These are phyloP conservation scores for Candolleomyces efflorescens DNA, from an alignment of 768 basidiomycete species.

Conservation along the genomic window DNA sequence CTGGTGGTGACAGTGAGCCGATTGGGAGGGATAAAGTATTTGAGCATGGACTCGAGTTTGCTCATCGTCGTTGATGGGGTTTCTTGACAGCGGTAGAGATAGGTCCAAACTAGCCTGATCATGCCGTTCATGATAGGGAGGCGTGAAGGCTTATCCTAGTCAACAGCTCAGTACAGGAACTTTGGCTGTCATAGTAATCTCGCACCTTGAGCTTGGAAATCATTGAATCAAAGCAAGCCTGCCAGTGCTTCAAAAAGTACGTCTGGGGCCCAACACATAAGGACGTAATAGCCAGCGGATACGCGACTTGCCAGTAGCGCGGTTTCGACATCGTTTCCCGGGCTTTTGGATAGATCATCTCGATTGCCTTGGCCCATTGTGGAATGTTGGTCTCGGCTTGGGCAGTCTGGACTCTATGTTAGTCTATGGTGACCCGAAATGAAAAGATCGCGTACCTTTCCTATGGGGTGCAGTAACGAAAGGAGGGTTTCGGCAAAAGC, in stretches of 20 bases:
- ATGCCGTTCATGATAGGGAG: slow-evolving; percentile 75
- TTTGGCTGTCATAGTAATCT: background rate
- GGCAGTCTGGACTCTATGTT: slow-evolving; percentile 55
- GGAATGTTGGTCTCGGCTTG: slow-evolving; percentile 97
- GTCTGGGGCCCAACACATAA: slow-evolving; percentile 86
- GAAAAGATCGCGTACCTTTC: slow-evolving; percentile 51
- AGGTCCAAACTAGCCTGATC: slow-evolving; percentile 86
- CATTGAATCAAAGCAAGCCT: slow-evolving; percentile 64
- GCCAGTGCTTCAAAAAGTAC: slow-evolving; percentile 83
- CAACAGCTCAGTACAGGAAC: slow-evolving; percentile 3
- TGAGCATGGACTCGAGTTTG: slow-evolving; percentile 71
- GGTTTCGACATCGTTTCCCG: slow-evolving; percentile 84
- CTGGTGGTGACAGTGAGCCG: slow-evolving; percentile 54
- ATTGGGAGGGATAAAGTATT: slow-evolving; percentile 75
- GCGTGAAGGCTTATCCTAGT: slow-evolving; percentile 73
- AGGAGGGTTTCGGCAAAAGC: slow-evolving; percentile 83
- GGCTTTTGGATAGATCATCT: slow-evolving; percentile 77
- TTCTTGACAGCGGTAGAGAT: slow-evolving; percentile 91
- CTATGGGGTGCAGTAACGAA: slow-evolving; percentile 78
- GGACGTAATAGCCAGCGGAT: slow-evolving; percentile 77
- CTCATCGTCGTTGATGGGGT: slow-evolving; percentile 73
- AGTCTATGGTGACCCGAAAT: background rate
- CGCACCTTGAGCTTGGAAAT: slow-evolving; percentile 77
- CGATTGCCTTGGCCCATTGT: slow-evolving; percentile 89
- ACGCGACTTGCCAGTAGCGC: slow-evolving; percentile 85